Evolutionary conservation across 495 filamentous ascomycete genomes (phyloP), one percentile per base, ranked within the genome.

Genomic region (Penicillium robsamsonii): DNA sequence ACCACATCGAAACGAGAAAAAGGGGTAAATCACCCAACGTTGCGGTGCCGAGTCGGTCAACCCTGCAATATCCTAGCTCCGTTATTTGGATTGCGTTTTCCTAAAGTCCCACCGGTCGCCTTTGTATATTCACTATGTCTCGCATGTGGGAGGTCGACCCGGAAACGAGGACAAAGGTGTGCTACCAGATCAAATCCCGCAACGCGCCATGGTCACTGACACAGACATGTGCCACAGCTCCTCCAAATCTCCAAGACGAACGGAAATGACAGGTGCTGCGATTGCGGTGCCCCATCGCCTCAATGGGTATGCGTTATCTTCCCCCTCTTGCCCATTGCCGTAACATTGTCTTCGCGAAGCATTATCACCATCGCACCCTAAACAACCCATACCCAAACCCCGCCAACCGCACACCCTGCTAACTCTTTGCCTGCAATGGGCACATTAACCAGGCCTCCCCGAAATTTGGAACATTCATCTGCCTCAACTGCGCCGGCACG

Each of bases 61-160:
- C 24, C 24, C 11, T 43, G 38, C n/a, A 55, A 27, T 5, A 41
- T 42, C 45, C 33, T 35, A 35, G 43, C 51, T 45, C 51, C 38
- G 20, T 44, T 40, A 35, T 11, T 50, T n/a, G 18, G 5, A 24
- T 43, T 51, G 45, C 29, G n/a, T 20, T 13, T 13, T 13, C 29
- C 17, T 20, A 15, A 9, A 20, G 8, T 47, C n/a, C 3, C 47
- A 15, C 22, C 42, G 43, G 22, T 38, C 37, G 49, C 35, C 31
- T 50, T 25, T 50, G 50, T 55, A 61, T 17, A 51, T 35, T 44
- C 56, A 49, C 41, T 20, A 79, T 79, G 76, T 77, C 76, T 60
- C 83, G 81, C 67, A 92, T 95, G 89, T 97, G 93, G 93, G 93
- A 97, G 72, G 92, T 97, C 59, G 93, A 97, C 75, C 92, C 93